A percentile compares a stretch with the other conserved stretches of the same genome.
These are phyloP conservation scores for Pseudopediastrum boryanum DNA, from an alignment of 139 green algal genomes.

Conservation along the genomic window DNA sequence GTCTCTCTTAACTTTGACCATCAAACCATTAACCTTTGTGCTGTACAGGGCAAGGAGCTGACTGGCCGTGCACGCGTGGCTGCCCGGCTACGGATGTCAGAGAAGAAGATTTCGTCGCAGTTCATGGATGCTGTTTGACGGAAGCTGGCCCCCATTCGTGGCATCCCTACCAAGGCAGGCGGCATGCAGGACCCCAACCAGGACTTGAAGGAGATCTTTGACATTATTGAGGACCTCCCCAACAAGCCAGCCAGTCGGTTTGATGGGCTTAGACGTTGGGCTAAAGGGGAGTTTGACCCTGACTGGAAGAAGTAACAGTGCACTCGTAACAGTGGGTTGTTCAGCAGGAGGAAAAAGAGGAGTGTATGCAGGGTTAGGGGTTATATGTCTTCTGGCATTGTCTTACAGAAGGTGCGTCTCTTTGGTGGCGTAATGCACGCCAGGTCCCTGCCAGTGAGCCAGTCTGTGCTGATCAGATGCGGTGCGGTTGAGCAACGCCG, in stretches of 20 bases:
- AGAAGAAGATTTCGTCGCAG: slow-evolving; percentile 73
- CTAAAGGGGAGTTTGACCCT: slow-evolving; percentile 20
- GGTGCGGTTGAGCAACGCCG: no score
- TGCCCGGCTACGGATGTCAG: slow-evolving; percentile 61
- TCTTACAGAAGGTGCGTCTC: no score
- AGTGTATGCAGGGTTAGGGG: no score
- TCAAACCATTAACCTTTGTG: no score
- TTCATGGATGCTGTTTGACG: slow-evolving; percentile 80
- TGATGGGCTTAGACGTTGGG: slow-evolving; percentile 66
- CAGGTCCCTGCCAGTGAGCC: no score
- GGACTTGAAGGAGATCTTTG: slow-evolving; percentile 95
- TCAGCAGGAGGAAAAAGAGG: no score
- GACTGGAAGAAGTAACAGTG: slow-evolving; percentile 42
- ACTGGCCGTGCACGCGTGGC: slow-evolving; percentile 57
- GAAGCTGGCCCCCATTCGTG: slow-evolving; percentile 91
- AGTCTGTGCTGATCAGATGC: no score
- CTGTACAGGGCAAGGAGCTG: slow-evolving; percentile 31
- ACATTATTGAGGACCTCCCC: slow-evolving; percentile 82
- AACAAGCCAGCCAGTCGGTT: slow-evolving; percentile 66
- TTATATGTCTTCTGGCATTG: no score
- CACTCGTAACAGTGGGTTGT: no score
- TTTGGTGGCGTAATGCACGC: no score
- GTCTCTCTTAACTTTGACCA: no score
- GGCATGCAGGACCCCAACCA: slow-evolving; percentile 86
- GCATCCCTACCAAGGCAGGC: slow-evolving; percentile 94